Base-by-base conservation (phyloP, 2,329 filamentous ascomycete genomes). In the Macrophomina tecta region DNA sequence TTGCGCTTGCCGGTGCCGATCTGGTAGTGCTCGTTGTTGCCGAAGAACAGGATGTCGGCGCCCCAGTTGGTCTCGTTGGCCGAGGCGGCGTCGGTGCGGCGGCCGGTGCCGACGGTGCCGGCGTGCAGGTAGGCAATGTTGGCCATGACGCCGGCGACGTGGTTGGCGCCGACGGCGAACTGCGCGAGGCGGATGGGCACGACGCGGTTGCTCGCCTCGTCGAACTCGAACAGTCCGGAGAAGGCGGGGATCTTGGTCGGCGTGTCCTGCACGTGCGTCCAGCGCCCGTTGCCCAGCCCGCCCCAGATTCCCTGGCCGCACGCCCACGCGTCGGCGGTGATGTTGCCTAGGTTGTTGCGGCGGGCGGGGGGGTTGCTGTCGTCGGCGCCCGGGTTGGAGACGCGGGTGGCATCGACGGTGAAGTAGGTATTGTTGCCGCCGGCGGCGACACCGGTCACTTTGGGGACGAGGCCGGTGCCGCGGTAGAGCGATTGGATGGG, bases 21-120 rank as follows among this genome's bases (percentile, higher is more conserved):
- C 80, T 99, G 95, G 78, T 91, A 97, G 76, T 90, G 87, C 81
- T 98, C 94, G 74, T 98, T 99, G 64, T 93, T 93, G 69, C 95
- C 95, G 92, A 94, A 99, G 83, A 92, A 96, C 1, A 98, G 78
- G 36, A 94, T 89, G 76, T 98, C 95, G 4, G 91, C 89, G 58
- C 95, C 95, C 87, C 90, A 97, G 76, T 95, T 94, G 1, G 89
- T 92, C 73, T 93, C 91, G 70, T 91, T 90, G 48, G 87, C 82
- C 1, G 75, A 76, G n/a, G 73, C 68, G 28, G 69, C 69, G 14
- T 62, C 63, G 7, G 14, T 40, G 14, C 62, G 69, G 23, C 32
- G 28, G 1, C 85, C 84, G 16, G 77, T 72, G 72, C 69, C 78
- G 64, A 75, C 79, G 68, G 73, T 76, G 2, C 84, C 81, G 1